Evolutionary conservation across 441 rosid genomes (phyloP), one percentile per base, ranked within the genome.

Genomic region (Bruguiera hainesii): DNA sequence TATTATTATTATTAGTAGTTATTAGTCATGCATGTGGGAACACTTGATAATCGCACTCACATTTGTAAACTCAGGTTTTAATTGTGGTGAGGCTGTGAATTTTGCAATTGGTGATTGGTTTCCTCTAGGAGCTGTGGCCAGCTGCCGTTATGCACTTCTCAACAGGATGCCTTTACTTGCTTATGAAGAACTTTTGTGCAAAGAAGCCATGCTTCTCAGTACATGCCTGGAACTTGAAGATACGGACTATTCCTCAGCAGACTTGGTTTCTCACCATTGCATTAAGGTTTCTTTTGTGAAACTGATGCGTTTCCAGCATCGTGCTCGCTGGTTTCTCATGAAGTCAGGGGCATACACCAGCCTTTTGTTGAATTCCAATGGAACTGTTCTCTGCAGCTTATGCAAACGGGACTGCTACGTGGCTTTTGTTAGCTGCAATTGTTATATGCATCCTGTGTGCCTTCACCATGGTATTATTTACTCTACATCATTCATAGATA

Each of bases 61-160:
- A 62, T 65, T 56, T 68, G 25, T 60, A 46, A 62, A 69, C n/a
- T 16, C 79, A 96, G 99, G 99, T 61, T 96, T 96, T 75, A 96
- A 96, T 76, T 96, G 99, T 72, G 98, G 99, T 4, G 99, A 96
- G 86, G 99, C 99, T 65, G 99, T 96, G 74, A 96, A 96, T 81
- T 96, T 96, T 79, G 98, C 98, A 31, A 87, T 84, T 79, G 90
- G 94, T 68, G 97, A 96, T 73, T 96, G 99, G 99, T 96, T 96
- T 81, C 87, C 91, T 69, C 77, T 89, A 65, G 98, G 98, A 73
- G 92, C 98, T 62, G 78, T 93, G 48, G 97, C 99, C 31, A 93
- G 98, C 77, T 76, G 82, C 69, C 96, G 98, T 10, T 96, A 96
- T 81, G 98, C 97, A 50, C 83, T 81, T 74, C 97, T 96, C 46